Evolutionary conservation across 305 asterid species (phyloP).

Genomic region (Solanum hybrid): DNA sequence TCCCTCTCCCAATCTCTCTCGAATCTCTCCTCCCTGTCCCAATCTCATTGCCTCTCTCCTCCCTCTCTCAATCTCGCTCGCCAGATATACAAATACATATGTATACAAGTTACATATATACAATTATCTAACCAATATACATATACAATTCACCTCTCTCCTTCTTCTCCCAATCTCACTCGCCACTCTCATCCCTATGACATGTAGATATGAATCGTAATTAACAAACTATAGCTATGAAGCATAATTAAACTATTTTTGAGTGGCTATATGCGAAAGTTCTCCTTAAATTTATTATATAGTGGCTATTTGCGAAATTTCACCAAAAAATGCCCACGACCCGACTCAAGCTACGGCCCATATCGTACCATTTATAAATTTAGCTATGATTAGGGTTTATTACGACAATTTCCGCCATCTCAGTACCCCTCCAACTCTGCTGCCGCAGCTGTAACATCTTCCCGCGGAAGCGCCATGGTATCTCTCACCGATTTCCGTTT

Average conservation of each 20-base stretch:
- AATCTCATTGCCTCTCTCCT: background rate
- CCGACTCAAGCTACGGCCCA: background rate
- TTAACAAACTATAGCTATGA: too few species aligned
- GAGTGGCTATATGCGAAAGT: too few species aligned
- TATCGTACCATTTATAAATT: background rate
- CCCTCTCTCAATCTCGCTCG: background rate
- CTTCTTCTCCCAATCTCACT: too few species aligned
- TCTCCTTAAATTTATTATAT: too few species aligned
- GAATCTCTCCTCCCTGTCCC: background rate
- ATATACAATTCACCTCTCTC: background rate
- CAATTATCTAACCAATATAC: too few species aligned
- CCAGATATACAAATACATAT: background rate
- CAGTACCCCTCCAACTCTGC: background rate
- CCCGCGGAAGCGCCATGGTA: conserved; percentile 3
- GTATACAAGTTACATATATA: too few species aligned
- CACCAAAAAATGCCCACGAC: background rate
- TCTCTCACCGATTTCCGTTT: background rate
- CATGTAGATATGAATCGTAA: too few species aligned
- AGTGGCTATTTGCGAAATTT: background rate
- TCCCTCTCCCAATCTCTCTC: too few species aligned
- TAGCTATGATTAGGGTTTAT: background rate
- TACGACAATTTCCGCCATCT: background rate
- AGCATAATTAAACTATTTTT: too few species aligned
- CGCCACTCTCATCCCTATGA: background rate
- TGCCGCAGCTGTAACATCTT: background rate